phyloP scores from a whole-genome alignment of 768 basidiomycete species.

The Mycena rebaudengoi region DNA sequence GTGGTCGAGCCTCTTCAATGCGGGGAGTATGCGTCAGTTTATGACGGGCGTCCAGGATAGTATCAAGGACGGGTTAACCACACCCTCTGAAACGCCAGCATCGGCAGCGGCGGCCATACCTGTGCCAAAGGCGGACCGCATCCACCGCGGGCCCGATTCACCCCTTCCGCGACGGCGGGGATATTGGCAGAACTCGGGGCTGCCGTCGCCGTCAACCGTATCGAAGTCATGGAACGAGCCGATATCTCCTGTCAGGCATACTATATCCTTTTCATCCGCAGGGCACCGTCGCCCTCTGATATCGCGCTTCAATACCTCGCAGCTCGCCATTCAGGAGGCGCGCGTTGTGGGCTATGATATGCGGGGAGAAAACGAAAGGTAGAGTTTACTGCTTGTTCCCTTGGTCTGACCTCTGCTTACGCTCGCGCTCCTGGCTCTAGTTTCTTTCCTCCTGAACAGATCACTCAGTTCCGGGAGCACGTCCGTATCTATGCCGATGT shows the following conservation, averaged over 20 bases:
- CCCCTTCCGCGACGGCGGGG: conserved; percentile 35
- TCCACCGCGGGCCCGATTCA: conserved; percentile 34
- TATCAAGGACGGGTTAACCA: conserved; percentile 52
- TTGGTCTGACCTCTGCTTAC: conserved; percentile 13
- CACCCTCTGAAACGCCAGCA: conserved; percentile 43
- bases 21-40: conserved; percentile 72
- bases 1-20: conserved; percentile 82
- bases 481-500: conserved; percentile 79
- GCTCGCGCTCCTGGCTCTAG: conserved; percentile 24
- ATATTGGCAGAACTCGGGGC: conserved; percentile 34
- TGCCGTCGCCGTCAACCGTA: conserved; percentile 38
- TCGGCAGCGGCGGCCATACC: conserved; percentile 25
- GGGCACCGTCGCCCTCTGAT: conserved; percentile 52
- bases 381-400: neutral
- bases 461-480: conserved; percentile 59
- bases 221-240: conserved; percentile 69
- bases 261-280: conserved; percentile 53
- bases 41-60: conserved; percentile 69
- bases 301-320: conserved; percentile 47
- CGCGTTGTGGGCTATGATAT: conserved; percentile 44
- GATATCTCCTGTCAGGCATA: conserved; percentile 39
- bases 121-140: conserved; percentile 35
- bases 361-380: conserved; percentile 26
- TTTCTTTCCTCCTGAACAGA: conserved; percentile 45
- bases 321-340: conserved; percentile 42